Percentiles rank a stretch among this genome's conserved stretches.
These are phyloP conservation scores for Rosa persica DNA, from an alignment of 306 rosid species.

Conservation along the genomic window DNA sequence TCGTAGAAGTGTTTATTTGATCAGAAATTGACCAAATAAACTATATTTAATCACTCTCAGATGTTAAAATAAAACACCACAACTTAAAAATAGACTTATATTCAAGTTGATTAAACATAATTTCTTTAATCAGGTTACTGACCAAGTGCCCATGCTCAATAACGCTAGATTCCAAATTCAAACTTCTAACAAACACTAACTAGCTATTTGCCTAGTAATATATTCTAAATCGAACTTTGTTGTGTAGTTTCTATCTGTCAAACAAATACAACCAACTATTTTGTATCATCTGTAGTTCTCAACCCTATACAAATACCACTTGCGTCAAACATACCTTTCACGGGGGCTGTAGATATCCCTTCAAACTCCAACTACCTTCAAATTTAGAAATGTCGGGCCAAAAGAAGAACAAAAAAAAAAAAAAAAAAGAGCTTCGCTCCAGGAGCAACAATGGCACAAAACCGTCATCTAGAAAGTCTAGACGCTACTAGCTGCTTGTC, in stretches of 20 bases:
- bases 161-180: no score
- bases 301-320: neutral
- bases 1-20: no score
- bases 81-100: no score
- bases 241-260: neutral
- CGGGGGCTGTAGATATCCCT: neutral
- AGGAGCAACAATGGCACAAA: neutral
- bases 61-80: no score
- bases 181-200: neutral
- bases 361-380: neutral
- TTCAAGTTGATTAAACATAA: no score
- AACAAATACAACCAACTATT: neutral
- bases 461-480: neutral
- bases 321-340: neutral
- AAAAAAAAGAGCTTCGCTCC: neutral
- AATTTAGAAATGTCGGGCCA: neutral
- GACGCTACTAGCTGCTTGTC: neutral
- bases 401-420: neutral
- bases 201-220: neutral
- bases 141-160: no score
- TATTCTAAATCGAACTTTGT: neutral
- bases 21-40: no score
- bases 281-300: neutral
- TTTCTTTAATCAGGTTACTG: no score
- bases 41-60: no score